Base-by-base conservation (phyloP, 106 monocot genomes). In the Triglochin maritima region DNA sequence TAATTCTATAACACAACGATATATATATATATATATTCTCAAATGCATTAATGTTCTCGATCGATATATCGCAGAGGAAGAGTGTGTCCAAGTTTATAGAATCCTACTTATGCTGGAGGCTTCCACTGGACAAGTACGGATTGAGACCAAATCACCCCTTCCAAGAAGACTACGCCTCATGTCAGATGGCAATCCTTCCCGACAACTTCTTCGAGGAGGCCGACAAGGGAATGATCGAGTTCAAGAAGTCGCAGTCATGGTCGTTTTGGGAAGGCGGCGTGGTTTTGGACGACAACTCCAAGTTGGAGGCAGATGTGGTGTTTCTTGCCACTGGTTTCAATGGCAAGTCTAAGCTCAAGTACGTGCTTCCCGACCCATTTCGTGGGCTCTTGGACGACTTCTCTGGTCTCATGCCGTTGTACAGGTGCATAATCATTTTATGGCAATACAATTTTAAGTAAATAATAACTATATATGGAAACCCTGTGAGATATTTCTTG, bases 241-340 rank as follows among this genome's bases (percentile, higher is more conserved):
- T 94, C 68, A 62, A 78, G 71, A 85, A 73, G 64, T 41, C 65
- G n/a, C 61, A 66, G 45, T 44, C 41, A 9, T 89, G 83, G 72
- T 83, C 76, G 70, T 95, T 95, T 69, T 87, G 73, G 74, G 85
- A 90, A 47, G 45, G 50, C 9, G 95, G 95, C 0, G 73, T 95
- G 3, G 78, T 85, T 3, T 67, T 90, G 68, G 85, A 87, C 7
- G 95, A 90, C 71, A 68, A 65, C 59, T 77, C 79, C 9, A 73
- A 72, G 63, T 3, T 90, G 46, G 90, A 95, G 51, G 90, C 95
- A 0, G 95, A 95, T 55, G 57, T 90, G 4, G 87, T 95, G 11
- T 83, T 95, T 66, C 74, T 85, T 14, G 90, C 90, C n/a, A 95
- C 94, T 44, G 95, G 94, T 50, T 95, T 78, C 64, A 85, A 90